Conservation (phyloP, 2,329 filamentous ascomycete species). For the Aspergillus ochraceoroseus region DNA sequence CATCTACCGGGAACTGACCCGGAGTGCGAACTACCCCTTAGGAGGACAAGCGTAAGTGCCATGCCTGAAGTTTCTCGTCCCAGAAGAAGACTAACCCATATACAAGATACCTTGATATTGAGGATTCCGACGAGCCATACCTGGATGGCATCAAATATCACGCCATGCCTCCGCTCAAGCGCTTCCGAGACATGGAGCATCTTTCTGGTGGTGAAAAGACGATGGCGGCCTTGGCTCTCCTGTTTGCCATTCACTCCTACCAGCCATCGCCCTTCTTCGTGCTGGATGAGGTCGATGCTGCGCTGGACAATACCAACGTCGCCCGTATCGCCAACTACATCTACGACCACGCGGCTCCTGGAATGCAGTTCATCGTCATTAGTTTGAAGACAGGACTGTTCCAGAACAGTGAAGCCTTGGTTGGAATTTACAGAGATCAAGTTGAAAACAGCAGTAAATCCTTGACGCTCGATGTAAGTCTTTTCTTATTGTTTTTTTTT, state of each 20-base stretch:
- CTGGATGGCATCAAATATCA: constrained; percentile 96
- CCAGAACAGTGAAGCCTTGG: constrained; percentile 90
- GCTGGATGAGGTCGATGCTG: constrained; percentile 94
- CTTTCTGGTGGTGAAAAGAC: constrained; percentile 97
- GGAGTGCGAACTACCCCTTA: constrained; percentile 84
- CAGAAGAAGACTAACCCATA: background rate
- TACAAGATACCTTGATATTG: constrained; percentile 79
- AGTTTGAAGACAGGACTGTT: constrained; percentile 92
- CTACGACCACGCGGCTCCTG: constrained; percentile 83
- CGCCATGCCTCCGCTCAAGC: constrained; percentile 96
- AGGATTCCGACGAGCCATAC: constrained; percentile 95
- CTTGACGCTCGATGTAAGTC: constrained; percentile 88
- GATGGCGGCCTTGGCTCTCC: constrained; percentile 90
- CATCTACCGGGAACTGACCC: constrained; percentile 93
- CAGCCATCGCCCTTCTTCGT: constrained; percentile 97
- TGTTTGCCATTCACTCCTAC: constrained; percentile 95
- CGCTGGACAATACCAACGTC: constrained; percentile 96
- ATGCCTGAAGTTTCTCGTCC: background rate
- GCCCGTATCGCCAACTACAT: constrained; percentile 96
- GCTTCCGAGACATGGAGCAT: constrained; percentile 98
- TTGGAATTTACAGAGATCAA: constrained; percentile 94
- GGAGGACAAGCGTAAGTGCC: constrained; percentile 63
- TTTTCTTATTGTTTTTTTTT: constrained; percentile 4
- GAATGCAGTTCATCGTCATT: constrained; percentile 99
- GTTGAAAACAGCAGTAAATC: constrained; percentile 86